phyloP scores from a whole-genome alignment of 495 filamentous ascomycete species.

The Penicillium egyptiacum region DNA sequence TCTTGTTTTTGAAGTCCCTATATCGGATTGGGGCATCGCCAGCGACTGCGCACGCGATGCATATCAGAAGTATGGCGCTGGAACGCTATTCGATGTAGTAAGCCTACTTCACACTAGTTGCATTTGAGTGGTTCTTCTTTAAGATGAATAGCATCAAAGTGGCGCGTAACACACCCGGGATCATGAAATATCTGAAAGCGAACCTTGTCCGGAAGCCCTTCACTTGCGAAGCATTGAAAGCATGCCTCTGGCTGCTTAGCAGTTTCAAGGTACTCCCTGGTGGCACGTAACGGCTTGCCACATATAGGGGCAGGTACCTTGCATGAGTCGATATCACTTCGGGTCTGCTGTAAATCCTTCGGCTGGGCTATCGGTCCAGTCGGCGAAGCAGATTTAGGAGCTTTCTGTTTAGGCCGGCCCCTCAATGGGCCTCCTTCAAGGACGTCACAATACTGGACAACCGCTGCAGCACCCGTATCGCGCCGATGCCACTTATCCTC shows the following conservation, averaged over 20 bases:
- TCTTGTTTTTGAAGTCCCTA: slow-evolving; percentile 11
- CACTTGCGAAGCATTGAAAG: too few relatives aligned
- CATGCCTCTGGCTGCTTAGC: too few relatives aligned
- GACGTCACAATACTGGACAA: slow-evolving; percentile 17
- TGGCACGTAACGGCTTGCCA: too few relatives aligned
- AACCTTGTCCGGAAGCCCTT: not conserved
- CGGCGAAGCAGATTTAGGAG: slow-evolving; percentile 1
- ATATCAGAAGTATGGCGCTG: slow-evolving; percentile 18
- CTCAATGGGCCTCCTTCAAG: slow-evolving; percentile 18
- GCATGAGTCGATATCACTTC: not conserved
- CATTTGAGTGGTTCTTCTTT: slow-evolving; percentile 14
- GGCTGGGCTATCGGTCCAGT: slow-evolving; percentile 7
- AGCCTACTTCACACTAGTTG: slow-evolving; percentile 20
- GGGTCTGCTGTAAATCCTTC: not conserved
- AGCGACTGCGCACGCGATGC: slow-evolving; percentile 19
- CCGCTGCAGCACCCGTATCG: slow-evolving; percentile 7
- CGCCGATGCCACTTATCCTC: slow-evolving; percentile 15
- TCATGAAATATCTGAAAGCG: not conserved
- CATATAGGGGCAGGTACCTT: too few relatives aligned
- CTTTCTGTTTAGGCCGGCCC: slow-evolving; percentile 14
- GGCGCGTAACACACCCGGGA: slow-evolving; percentile 7
- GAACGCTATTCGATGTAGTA: slow-evolving; percentile 18
- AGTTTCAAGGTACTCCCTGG: too few relatives aligned
- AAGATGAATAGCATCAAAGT: slow-evolving; percentile 15
- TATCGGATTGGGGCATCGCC: slow-evolving; percentile 13